Conservation (phyloP, 768 basidiomycete species). For the Coprinellus aureogranulatus region DNA sequence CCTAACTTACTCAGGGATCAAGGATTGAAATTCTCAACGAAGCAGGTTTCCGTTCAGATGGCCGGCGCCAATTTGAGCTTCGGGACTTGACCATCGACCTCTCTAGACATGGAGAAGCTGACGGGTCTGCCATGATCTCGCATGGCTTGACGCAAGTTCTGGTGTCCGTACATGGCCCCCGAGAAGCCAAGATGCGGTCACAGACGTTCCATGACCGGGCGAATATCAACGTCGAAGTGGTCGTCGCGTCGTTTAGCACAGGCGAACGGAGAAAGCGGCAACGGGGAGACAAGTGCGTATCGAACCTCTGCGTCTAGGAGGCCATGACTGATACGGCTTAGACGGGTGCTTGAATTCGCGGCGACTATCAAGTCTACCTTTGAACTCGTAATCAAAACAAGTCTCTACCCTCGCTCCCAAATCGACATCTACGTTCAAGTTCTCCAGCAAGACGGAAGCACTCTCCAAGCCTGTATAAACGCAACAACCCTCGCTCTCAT, state of each 20-base stretch:
- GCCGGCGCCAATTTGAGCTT: conserved; percentile 88
- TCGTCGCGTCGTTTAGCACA: conserved; percentile 83
- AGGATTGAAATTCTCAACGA: conserved; percentile 78
- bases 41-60: conserved; percentile 88
- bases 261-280: conserved; percentile 74
- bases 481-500: conserved; percentile 90
- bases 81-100: conserved; percentile 80
- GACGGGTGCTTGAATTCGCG: conserved; percentile 85
- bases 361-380: conserved; percentile 90
- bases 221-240: conserved; percentile 85
- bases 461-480: conserved; percentile 90
- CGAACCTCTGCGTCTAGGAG: conserved; percentile 1
- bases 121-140: conserved; percentile 79
- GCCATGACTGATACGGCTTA: conserved; percentile 27
- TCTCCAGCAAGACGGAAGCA: conserved; percentile 89
- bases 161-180: conserved; percentile 87
- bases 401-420: conserved; percentile 88
- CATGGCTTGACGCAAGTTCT: conserved; percentile 91
- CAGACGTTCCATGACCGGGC: conserved; percentile 86
- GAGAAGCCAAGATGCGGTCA: conserved; percentile 81
- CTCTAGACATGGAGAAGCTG: conserved; percentile 69
- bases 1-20: conserved; percentile 34
- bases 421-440: conserved; percentile 95
- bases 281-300: conserved; percentile 82
- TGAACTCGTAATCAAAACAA: conserved; percentile 89